Evolutionary conservation across 805 yeast species (phyloP).

Genomic region (Vanderwaltozyma tropicalis): DNA sequence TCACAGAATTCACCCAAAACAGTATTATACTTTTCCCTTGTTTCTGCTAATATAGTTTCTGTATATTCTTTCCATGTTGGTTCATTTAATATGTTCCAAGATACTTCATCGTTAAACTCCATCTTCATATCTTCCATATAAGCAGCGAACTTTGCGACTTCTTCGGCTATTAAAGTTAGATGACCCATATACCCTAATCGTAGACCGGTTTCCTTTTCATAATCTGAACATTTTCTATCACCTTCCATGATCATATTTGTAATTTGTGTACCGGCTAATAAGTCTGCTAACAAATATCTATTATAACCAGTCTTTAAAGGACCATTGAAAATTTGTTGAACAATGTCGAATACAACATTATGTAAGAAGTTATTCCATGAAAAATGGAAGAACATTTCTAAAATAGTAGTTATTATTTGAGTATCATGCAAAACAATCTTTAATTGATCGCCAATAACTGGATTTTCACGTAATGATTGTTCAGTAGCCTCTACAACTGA

Average conservation of each 20-base stretch:
- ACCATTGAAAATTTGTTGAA: slow-evolving; percentile 75
- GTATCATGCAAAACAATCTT: slow-evolving; percentile 62
- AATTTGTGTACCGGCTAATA: slow-evolving; percentile 49
- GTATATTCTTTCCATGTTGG: slow-evolving; percentile 70
- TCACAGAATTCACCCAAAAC: slow-evolving; percentile 60
- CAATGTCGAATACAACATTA: slow-evolving; percentile 74
- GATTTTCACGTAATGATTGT: slow-evolving; percentile 1
- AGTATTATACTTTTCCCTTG: slow-evolving; percentile 89
- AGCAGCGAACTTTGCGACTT: slow-evolving; percentile 74
- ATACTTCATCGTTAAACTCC: slow-evolving; percentile 17
- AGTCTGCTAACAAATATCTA: slow-evolving; percentile 48
- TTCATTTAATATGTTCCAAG: slow-evolving; percentile 20
- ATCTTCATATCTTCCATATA: slow-evolving; percentile 32
- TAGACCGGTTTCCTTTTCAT: slow-evolving; percentile 51
- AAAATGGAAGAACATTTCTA: slow-evolving; percentile 58
- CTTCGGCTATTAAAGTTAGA: slow-evolving; percentile 85
- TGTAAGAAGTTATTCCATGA: slow-evolving; percentile 84
- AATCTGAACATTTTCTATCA: slow-evolving; percentile 45
- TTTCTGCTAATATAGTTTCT: slow-evolving; percentile 70
- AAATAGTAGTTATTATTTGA: slow-evolving; percentile 45
- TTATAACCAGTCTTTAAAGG: slow-evolving; percentile 63
- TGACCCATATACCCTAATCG: slow-evolving; percentile 97
- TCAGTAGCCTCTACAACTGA: slow-evolving; percentile 1
- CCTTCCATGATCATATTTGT: slow-evolving; percentile 59
- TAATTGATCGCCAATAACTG: slow-evolving; percentile 58